A percentile compares a stretch with the other conserved stretches of the same genome.
phyloP scores from a whole-genome alignment of 164 flowering plant species.

The Warburgia ugandensis region DNA sequence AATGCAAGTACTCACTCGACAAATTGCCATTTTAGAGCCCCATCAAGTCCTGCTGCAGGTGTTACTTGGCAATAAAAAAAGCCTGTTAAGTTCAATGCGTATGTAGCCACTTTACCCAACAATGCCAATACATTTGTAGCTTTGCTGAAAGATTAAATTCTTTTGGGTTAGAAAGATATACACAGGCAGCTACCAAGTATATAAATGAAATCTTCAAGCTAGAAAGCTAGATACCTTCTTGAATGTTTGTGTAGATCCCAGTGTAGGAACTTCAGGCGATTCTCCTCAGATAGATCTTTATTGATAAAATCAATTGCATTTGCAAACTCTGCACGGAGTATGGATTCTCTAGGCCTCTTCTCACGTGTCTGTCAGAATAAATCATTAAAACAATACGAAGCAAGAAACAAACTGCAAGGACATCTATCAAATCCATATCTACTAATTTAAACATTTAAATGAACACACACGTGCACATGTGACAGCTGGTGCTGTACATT shows the following conservation, averaged over 20 bases:
- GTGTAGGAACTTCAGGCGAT: conserved; percentile 70
- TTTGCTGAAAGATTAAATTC: conserved; percentile 39
- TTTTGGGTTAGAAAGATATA: conserved; percentile 6
- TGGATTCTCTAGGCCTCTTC: conserved; percentile 86
- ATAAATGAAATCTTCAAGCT: background rate
- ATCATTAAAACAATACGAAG: background rate
- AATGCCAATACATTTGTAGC: conserved; percentile 55
- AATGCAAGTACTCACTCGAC: conserved; percentile 37
- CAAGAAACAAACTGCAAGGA: background rate
- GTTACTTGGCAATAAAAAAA: conserved; percentile 58
- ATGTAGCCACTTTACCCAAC: conserved; percentile 54
- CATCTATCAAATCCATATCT: no score
- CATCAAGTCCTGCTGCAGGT: conserved; percentile 29
- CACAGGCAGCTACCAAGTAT: background rate
- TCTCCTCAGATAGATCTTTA: conserved; percentile 49
- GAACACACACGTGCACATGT: no score
- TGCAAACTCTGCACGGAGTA: conserved; percentile 85
- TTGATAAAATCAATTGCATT: conserved; percentile 73
- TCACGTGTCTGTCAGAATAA: conserved; percentile 65
- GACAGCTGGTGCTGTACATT: no score
- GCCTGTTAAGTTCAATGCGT: conserved; percentile 66
- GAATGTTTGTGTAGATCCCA: conserved; percentile 82
- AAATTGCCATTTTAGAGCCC: conserved; percentile 20
- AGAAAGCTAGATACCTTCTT: conserved; percentile 41
- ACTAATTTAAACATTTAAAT: no score